Conservation (phyloP, 179 eudicot species). For the Beta corolliflora region DNA sequence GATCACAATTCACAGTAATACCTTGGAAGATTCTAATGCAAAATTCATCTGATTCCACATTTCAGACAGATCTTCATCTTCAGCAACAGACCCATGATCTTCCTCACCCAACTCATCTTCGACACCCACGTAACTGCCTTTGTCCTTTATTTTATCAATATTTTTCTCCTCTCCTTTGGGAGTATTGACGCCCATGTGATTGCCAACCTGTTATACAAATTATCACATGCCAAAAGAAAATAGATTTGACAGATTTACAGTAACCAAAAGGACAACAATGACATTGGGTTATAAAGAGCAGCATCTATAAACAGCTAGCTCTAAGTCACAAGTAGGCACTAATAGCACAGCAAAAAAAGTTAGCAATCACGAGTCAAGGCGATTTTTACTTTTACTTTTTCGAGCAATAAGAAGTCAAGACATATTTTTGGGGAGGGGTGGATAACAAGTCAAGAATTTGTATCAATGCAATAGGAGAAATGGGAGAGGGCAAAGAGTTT, state of each 20-base stretch:
- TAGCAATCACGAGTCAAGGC: too few species aligned
- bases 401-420: too few species aligned
- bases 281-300: background rate
- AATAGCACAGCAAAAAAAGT: background rate
- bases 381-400: too few species aligned
- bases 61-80: slow-evolving; percentile 63
- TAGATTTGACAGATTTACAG: background rate
- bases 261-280: background rate
- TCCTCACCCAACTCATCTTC: slow-evolving; percentile 59
- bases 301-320: background rate
- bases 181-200: slow-evolving; percentile 14
- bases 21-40: slow-evolving; percentile 85
- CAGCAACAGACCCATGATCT: slow-evolving; percentile 34
- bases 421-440: too few species aligned
- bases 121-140: slow-evolving; percentile 66
- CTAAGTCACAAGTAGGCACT: background rate
- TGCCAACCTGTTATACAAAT: slow-evolving; percentile 30
- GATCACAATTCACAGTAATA: slow-evolving; percentile 23
- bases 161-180: slow-evolving; percentile 28
- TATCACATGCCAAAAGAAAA: background rate
- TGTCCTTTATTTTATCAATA: slow-evolving; percentile 43
- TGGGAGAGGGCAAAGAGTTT: background rate
- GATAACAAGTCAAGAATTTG: background rate
- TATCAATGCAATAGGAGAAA: background rate
- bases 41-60: slow-evolving; percentile 89